Evolutionary conservation across 78 protist species (phyloP), one percentile per base, ranked within the genome.

Genomic region (Isochrysis galbana): DNA sequence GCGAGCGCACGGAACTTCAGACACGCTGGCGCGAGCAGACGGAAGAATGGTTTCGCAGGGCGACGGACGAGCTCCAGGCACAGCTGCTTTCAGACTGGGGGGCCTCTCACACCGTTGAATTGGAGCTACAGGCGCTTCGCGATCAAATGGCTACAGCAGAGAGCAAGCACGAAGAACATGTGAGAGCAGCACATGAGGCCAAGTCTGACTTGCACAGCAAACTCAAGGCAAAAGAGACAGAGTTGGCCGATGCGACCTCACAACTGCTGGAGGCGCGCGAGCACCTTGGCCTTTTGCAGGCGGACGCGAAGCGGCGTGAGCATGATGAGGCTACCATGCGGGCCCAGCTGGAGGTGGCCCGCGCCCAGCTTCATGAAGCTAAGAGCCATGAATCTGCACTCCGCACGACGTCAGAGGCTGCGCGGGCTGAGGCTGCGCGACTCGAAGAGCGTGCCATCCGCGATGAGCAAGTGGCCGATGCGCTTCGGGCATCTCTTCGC

Each of bases 1-100:
- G 23, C 32, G 84, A 77, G 84, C 14, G n/a, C 19, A 10, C 1
- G 25, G 84, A 36, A 46, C 46, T 77, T 41, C 84, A 21, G 34
- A 77, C 84, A 7, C 47, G 32, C 47, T 77, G 84, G 84, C 45
- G 84, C 46, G n/a, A 4, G n/a, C 84, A 77, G 84, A 77, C 46
- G 21, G 84, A 77, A 29, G 84, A 77, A 32, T 77, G 84, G 84
- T 77, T 77, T 46, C 22, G 47, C 48, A 3, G 42, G 11, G 82
- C 82, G 82, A 72, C 82, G 39, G 41, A 29, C 82, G 41, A 34
- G 82, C 14, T 34, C 44, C 82, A 72, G 82, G 1, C 42, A 3
- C 36, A 29, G 42, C 82, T 72, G 82, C 36, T 72, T 17, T 36
- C 2, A 36, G 82, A 72, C 82, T 72, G 82, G 82, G 82, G 82